Evolutionary conservation across 2,329 filamentous ascomycete genomes (phyloP).

Genomic region (Ceratocystis ficicola): DNA sequence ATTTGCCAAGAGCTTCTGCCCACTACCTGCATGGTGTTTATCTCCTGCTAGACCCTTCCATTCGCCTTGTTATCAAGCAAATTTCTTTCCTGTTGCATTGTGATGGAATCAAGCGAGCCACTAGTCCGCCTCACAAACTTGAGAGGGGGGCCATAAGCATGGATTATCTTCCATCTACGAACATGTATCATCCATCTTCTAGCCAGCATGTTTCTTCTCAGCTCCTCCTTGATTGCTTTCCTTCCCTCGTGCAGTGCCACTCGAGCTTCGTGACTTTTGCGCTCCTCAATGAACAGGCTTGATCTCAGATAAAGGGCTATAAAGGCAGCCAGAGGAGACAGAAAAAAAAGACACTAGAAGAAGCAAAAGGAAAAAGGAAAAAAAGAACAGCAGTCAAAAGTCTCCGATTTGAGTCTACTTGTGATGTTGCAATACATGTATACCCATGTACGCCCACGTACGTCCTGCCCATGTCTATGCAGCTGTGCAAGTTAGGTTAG

Average conservation of each 20-base stretch:
- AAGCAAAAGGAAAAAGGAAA: neutral
- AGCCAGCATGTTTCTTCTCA: neutral
- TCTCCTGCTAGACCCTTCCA: too few species aligned
- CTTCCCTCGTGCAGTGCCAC: neutral
- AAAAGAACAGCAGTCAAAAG: neutral
- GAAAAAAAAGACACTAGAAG: neutral
- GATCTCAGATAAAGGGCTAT: neutral
- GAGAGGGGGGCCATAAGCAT: too few species aligned
- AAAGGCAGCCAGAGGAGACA: too few species aligned
- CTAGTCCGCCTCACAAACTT: too few species aligned
- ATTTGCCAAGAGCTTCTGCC: too few species aligned
- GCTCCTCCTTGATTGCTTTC: neutral
- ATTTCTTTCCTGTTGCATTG: too few species aligned
- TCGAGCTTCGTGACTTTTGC: neutral
- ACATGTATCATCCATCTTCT: too few species aligned
- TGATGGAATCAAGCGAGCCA: too few species aligned
- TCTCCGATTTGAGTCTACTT: neutral
- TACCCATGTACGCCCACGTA: neutral
- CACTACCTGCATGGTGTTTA: too few species aligned
- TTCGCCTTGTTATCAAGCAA: too few species aligned
- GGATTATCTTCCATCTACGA: too few species aligned
- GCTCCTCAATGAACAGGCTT: neutral
- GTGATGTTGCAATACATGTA: neutral
- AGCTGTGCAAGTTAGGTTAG: neutral
- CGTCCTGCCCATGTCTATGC: neutral